Evolutionary conservation across 2,329 filamentous ascomycete species (phyloP).

Genomic region (Cladophialophora psammophila): DNA sequence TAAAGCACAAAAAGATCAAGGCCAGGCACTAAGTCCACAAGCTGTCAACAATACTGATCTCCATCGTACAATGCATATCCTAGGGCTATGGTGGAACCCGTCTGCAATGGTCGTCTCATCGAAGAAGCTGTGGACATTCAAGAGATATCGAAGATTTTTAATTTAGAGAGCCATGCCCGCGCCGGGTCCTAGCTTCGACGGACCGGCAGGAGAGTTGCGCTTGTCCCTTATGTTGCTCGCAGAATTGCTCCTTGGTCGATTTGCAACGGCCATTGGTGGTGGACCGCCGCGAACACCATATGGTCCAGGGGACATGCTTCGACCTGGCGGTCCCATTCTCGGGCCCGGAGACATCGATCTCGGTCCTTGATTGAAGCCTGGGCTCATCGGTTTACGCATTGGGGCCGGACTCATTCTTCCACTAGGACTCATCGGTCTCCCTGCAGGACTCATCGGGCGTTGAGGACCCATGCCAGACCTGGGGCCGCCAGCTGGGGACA

Average conservation of each 20-base stretch:
- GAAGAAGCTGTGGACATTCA: not conserved
- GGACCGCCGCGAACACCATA: conserved; percentile 53
- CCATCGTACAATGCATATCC: conserved; percentile 17
- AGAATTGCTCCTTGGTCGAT: conserved; percentile 55
- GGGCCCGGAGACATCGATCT: conserved; percentile 59
- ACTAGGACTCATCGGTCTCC: conserved; percentile 56
- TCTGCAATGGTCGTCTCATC: not conserved
- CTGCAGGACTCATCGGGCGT: conserved; percentile 39
- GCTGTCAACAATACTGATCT: conserved; percentile 5
- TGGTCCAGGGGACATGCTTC: conserved; percentile 55
- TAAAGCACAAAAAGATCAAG: conserved; percentile 9
- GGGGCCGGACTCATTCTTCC: conserved; percentile 45
- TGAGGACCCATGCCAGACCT: not conserved
- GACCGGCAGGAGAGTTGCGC: conserved; percentile 47
- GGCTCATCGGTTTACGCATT: conserved; percentile 34
- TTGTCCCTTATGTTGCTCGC: conserved; percentile 50
- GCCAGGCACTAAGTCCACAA: conserved; percentile 12
- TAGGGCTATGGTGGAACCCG: conserved; percentile 4
- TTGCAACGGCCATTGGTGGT: conserved; percentile 49
- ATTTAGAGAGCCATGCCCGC: conserved; percentile 34
- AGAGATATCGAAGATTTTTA: not conserved
- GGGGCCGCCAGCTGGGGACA: conserved; percentile 36
- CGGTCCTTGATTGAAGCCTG: conserved; percentile 43
- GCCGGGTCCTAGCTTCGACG: conserved; percentile 39
- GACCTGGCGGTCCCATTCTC: conserved; percentile 49